Evolutionary conservation across 345 rosid genomes (phyloP).

Genomic region (Lenwebbia sp.): DNA sequence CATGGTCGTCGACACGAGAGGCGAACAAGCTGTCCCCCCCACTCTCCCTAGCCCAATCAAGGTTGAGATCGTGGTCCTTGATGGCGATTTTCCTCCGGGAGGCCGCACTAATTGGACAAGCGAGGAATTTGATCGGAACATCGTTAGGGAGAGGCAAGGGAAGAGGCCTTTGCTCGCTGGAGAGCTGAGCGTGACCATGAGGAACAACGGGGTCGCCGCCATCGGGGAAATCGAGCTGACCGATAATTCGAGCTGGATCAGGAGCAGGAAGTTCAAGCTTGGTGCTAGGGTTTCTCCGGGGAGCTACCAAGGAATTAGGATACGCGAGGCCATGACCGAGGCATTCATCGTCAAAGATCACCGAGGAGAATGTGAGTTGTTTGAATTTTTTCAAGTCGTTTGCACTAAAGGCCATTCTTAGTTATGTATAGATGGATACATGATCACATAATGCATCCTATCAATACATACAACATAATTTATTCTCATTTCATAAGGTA

Average conservation of each 20-base stretch:
- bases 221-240: constrained; percentile 41
- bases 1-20: constrained; percentile 22
- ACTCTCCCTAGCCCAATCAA: constrained; percentile 40
- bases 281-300: constrained; percentile 51
- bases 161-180: constrained; percentile 84
- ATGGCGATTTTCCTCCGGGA: constrained; percentile 56
- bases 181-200: constrained; percentile 36
- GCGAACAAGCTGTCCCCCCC: neutral
- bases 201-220: constrained; percentile 2
- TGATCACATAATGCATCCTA: neutral
- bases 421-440: neutral
- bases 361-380: constrained; percentile 89
- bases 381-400: neutral
- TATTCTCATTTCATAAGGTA: neutral
- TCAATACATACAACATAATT: neutral
- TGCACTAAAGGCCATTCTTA: neutral
- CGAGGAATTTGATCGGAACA: constrained; percentile 45
- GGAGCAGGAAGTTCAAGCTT: constrained; percentile 66
- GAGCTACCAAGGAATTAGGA: constrained; percentile 25
- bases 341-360: constrained; percentile 78
- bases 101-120: constrained; percentile 38
- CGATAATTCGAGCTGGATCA: constrained; percentile 84
- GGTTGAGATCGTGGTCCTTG: constrained; percentile 59
- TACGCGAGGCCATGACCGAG: constrained; percentile 65
- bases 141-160: constrained; percentile 67